Base-by-base conservation (phyloP, 2,329 filamentous ascomycete species). In the Fusarium austroafricanum region DNA sequence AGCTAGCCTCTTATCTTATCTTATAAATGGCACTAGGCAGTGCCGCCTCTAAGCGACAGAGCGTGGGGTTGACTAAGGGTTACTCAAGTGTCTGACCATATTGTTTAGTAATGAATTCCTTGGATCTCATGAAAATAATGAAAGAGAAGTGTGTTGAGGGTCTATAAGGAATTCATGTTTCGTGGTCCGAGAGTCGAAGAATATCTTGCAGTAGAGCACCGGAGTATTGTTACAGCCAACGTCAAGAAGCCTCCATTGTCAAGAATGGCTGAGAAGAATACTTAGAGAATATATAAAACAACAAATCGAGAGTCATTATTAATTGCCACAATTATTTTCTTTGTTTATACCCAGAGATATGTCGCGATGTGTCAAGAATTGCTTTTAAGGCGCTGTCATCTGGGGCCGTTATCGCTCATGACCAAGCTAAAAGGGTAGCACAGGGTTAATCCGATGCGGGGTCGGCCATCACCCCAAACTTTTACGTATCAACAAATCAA, bases 401-500 rank as follows among this genome's bases (percentile, higher is more conserved):
- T n/a, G 29, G 29, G 26, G 43, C 61, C 61, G 61, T 58, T 64
- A 64, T 64, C 61, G 61, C 61, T 64, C 59, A 47, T 15, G 7
- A 14, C 15, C 14, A 62, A 56, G 51, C 54, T 31, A 57, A 52
- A 65, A 59, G 61, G 60, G 39, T 64, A 65, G 45, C 45, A 40
- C 59, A 67, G 57, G 63, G 64, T 67, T 67, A 63, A 67, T 67
- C 64, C 57, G 63, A 59, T 67, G 64, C 67, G 67, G 67, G 67
- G 67, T 70, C 53, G 50, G 31, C 45, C 46, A 18, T 57, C 37
- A 17, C 54, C 44, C 52, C 66, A 70, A 69, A 31, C 47, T 55
- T 67, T 70, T 69, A 62, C 43, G 42, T 62, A 55, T 21, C 60
- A 54, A 40, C 62, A 58, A 61, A 38, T 5, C 20, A 55, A 63